Evolutionary conservation across 2,329 filamentous ascomycete genomes (phyloP).

Genomic region (Trichoderma sp.): DNA sequence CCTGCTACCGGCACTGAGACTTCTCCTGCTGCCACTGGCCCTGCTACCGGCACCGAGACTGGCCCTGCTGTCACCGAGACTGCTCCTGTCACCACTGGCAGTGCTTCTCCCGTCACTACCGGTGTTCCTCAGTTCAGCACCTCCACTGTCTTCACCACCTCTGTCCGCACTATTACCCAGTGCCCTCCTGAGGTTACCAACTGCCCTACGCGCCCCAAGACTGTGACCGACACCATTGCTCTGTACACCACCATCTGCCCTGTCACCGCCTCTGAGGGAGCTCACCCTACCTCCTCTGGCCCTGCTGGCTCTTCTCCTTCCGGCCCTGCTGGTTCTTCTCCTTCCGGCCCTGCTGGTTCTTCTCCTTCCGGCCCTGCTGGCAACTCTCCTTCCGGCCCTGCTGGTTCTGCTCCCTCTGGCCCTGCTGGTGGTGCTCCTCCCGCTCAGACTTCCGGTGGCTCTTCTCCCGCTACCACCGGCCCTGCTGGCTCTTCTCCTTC

Average conservation of each 20-base stretch:
- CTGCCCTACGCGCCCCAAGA: conserved; percentile 56
- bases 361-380: conserved; percentile 1
- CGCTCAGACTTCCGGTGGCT: not conserved
- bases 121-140: conserved; percentile 45
- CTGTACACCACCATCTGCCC: conserved; percentile 50
- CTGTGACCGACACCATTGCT: conserved; percentile 44
- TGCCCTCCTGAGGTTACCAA: conserved; percentile 63
- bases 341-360: not conserved
- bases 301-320: conserved; percentile 8
- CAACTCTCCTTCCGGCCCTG: not conserved
- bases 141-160: conserved; percentile 60
- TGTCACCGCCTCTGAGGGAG: conserved; percentile 35
- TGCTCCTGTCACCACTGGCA: conserved; percentile 28
- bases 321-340: conserved; percentile 37
- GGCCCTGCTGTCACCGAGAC: conserved; percentile 23
- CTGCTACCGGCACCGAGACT: conserved; percentile 17
- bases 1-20: conserved; percentile 28
- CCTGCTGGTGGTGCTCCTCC: conserved; percentile 3
- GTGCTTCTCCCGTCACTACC: conserved; percentile 31
- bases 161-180: conserved; percentile 64
- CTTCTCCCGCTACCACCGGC: not conserved
- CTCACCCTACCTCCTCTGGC: conserved; percentile 6
- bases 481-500: not conserved
- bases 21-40: conserved; percentile 18
- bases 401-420: not conserved